Evolutionary conservation across 768 basidiomycete genomes (phyloP), one percentile per base, ranked within the genome.

Genomic region (Boletus sp.): DNA sequence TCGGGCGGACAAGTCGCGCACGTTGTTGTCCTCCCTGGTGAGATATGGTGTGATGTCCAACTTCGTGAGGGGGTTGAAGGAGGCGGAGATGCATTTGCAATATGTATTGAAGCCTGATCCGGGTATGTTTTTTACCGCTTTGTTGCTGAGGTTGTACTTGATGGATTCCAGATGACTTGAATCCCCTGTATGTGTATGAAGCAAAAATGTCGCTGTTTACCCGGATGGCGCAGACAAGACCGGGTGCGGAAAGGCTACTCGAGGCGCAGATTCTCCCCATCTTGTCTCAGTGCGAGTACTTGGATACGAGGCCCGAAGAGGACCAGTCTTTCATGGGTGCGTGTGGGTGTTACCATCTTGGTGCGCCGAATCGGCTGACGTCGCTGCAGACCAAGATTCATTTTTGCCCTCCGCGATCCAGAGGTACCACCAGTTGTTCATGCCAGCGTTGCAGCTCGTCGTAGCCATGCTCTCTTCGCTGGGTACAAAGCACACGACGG

Each of bases 151-250:
- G 5, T 11, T 19, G 38, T 5, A 25, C 47, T 23, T 21, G 48
- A 1, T 43, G 42, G 43, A 1, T 40, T 42, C 1, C 60, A 96
- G 96, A 92, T 59, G 90, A 94, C 54, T 72, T 98, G 30, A 95
- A 96, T 63, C 79, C 92, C 0, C 76, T 95, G 38, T 98, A 97
- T 71, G 90, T 98, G 14, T 98, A 93, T 62, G 96, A 98, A 67
- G 83, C 94, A 14, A 96, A 96, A 72, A 87, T 96, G 83, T 90
- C 94, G 4, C 74, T 97, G 57, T 83, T 98, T 54, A 81, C 88
- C 27, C 82, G 92, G 30, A 83, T 97, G 73, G 83, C 92, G 0
- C 88, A 94, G 66, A 89, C 85, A 3, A 79, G 88, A 42, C 74
- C 79, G 54, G 96, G 95, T 2, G 93, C 93, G 2, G 94, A 97